Conservation (phyloP, 208 protist genomes). For the Naegleria lovaniensis region DNA sequence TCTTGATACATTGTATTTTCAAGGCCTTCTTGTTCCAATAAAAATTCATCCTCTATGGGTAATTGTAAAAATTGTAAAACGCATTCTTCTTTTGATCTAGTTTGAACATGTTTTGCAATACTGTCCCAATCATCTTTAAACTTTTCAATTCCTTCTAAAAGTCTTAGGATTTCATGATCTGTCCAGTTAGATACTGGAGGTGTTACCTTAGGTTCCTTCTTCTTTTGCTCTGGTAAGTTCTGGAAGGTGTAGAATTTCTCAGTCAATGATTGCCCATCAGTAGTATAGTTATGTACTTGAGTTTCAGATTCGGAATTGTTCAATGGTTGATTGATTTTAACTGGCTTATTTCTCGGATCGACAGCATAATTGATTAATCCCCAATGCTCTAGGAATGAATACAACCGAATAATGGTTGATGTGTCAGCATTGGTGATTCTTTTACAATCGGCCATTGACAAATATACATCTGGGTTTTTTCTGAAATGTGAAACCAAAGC, state of each 20-base stretch:
- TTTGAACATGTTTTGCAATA: neutral
- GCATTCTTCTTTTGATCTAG: slow-evolving; percentile 28
- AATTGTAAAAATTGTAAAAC: slow-evolving; percentile 25
- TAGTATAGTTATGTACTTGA: neutral
- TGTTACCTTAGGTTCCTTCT: neutral
- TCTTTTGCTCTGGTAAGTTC: neutral
- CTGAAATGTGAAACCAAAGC: slow-evolving; percentile 6
- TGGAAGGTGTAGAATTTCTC: slow-evolving; percentile 1
- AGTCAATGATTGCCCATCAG: neutral
- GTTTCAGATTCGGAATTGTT: neutral
- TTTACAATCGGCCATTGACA: neutral
- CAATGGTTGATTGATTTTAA: neutral
- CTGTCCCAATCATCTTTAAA: slow-evolving; percentile 21
- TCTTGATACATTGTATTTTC: neutral
- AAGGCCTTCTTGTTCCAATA: neutral
- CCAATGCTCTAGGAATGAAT: slow-evolving; percentile 31
- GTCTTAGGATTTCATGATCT: slow-evolving; percentile 20
- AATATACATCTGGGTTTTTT: neutral
- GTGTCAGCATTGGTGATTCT: neutral
- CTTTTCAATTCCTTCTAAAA: slow-evolving; percentile 21
- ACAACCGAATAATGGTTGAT: neutral
- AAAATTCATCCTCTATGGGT: slow-evolving; percentile 30
- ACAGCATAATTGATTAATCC: slow-evolving; percentile 30
- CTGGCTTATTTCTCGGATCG: neutral
- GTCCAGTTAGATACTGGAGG: neutral